These are phyloP conservation scores for Kalaharituber pfeilii DNA, from an alignment of 2,329 filamentous ascomycete genomes.

Conservation along the genomic window DNA sequence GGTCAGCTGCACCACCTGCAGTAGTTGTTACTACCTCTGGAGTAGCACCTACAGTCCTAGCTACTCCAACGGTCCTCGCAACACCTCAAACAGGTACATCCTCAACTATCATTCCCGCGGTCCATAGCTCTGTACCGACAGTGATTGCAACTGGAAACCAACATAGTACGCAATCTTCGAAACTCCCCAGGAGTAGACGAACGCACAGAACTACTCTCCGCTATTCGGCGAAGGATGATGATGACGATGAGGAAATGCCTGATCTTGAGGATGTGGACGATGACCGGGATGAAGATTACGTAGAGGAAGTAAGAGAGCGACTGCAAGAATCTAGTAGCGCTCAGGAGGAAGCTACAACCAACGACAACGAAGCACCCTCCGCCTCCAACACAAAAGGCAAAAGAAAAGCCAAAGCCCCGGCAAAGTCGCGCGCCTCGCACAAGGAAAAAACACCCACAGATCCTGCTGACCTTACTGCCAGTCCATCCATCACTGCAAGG, in stretches of 20 bases:
- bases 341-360: not conserved
- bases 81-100: not conserved
- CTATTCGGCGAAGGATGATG: not conserved
- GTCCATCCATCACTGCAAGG: not conserved
- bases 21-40: not conserved
- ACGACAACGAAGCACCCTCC: slow-evolving; percentile 2
- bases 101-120: not conserved
- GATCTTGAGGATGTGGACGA: not conserved
- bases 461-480: not conserved
- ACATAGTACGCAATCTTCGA: not conserved
- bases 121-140: not conserved
- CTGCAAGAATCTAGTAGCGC: not conserved
- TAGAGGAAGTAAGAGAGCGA: not conserved
- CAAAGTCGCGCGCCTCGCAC: not conserved
- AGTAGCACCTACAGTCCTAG: not conserved
- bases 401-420: slow-evolving; percentile 1
- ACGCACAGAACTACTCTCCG: not conserved
- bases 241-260: not conserved
- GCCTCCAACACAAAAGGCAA: not conserved
- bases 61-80: not conserved
- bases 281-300: not conserved
- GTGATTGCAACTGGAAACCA: not conserved
- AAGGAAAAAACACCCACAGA: slow-evolving; percentile 2
- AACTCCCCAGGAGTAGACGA: not conserved
- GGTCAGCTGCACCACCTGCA: not conserved